Evolutionary conservation across 805 yeast species (phyloP).

Genomic region (Teunomyces panamensis): DNA sequence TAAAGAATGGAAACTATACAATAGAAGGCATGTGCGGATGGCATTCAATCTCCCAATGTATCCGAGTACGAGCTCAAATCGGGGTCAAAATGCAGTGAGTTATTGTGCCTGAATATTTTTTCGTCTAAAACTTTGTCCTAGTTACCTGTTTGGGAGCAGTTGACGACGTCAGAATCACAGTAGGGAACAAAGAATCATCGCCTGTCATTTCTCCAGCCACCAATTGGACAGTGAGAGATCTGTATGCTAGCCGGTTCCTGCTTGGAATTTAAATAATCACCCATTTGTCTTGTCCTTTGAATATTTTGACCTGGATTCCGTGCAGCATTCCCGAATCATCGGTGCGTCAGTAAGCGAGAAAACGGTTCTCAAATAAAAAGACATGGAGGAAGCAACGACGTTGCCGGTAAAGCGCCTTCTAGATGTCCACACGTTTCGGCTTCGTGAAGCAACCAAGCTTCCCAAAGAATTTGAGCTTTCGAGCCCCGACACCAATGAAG

Average conservation of each 20-base stretch:
- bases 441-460: constrained; percentile 24
- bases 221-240: background rate
- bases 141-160: background rate
- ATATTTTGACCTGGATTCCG: background rate
- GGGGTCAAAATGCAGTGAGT: background rate
- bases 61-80: background rate
- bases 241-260: background rate
- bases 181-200: background rate
- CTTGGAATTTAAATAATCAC: background rate
- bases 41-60: background rate
- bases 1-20: no score
- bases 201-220: background rate
- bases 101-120: background rate
- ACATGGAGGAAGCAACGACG: constrained; percentile 8
- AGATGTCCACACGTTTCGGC: constrained; percentile 14
- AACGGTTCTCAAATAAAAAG: background rate
- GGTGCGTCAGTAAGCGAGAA: background rate
- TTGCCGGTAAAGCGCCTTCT: constrained; percentile 27
- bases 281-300: background rate
- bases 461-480: constrained; percentile 21
- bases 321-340: background rate
- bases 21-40: no score
- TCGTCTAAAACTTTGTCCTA: background rate
- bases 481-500: constrained; percentile 12
- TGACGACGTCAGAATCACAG: background rate